Evolutionary conservation across 2,329 filamentous ascomycete species (phyloP).

Genomic region (Dryadomyces sulphureus): DNA sequence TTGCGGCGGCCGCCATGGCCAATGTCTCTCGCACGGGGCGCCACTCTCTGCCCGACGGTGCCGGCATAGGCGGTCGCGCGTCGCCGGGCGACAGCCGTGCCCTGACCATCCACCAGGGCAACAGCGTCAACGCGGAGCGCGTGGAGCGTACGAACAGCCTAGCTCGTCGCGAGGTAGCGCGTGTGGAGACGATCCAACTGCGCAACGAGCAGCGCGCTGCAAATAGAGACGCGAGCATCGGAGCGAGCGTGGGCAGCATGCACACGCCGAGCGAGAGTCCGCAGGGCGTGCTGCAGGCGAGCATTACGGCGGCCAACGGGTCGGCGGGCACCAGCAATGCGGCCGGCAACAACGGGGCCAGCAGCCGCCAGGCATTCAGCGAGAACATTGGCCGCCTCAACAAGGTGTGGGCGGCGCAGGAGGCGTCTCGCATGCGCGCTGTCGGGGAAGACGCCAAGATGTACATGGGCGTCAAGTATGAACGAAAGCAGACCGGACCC

Average conservation of each 20-base stretch:
- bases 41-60: slow-evolving; percentile 19
- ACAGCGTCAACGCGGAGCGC: slow-evolving; percentile 12
- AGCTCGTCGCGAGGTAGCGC: slow-evolving; percentile 35
- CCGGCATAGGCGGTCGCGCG: slow-evolving; percentile 17
- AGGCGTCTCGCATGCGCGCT: slow-evolving; percentile 27
- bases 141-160: slow-evolving; percentile 33
- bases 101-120: background rate
- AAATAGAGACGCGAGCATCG: slow-evolving; percentile 18
- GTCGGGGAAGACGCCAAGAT: slow-evolving; percentile 39
- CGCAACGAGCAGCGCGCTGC: slow-evolving; percentile 34
- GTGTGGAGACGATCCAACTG: slow-evolving; percentile 34
- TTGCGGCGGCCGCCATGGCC: slow-evolving; percentile 1
- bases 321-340: slow-evolving; percentile 12
- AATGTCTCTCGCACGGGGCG: slow-evolving; percentile 14
- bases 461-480: slow-evolving; percentile 45
- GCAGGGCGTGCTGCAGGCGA: slow-evolving; percentile 1
- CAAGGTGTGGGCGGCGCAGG: slow-evolving; percentile 39
- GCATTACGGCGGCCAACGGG: slow-evolving; percentile 10
- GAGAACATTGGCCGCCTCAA: slow-evolving; percentile 39
- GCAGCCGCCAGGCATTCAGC: slow-evolving; percentile 20
- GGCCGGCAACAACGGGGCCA: slow-evolving; percentile 8
- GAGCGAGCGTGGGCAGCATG: background rate
- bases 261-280: background rate
- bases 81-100: background rate
- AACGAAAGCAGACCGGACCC: slow-evolving; percentile 43